These are phyloP conservation scores for Candida nitratophila DNA, from an alignment of 805 yeast species.

Conservation along the genomic window DNA sequence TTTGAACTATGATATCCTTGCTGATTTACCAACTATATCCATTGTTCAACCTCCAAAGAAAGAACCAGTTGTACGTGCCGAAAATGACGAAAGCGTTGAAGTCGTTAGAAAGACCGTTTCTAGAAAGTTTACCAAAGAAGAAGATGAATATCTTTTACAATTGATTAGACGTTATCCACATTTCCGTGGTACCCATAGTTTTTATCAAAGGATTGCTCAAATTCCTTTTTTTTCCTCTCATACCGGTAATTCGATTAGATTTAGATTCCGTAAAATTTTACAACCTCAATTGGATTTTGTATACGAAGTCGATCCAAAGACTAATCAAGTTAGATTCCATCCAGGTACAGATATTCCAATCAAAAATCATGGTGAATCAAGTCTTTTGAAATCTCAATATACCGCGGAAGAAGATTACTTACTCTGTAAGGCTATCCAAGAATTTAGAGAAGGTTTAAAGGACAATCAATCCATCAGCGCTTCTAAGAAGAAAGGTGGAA, in stretches of 20 bases:
- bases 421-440: constrained; percentile 34
- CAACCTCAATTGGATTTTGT: constrained; percentile 36
- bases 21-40: background rate
- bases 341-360: constrained; percentile 32
- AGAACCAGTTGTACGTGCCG: background rate
- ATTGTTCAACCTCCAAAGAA: background rate
- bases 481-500: constrained; percentile 10
- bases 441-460: constrained; percentile 9
- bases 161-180: constrained; percentile 62
- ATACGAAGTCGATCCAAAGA: constrained; percentile 37
- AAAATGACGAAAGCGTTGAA: background rate
- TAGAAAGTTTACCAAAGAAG: constrained; percentile 50
- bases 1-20: background rate
- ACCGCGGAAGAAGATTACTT: constrained; percentile 65
- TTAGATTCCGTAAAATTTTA: constrained; percentile 43
- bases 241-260: constrained; percentile 72
- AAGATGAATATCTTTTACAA: constrained; percentile 62
- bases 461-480: background rate
- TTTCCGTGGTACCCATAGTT: constrained; percentile 59
- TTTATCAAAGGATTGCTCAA: constrained; percentile 55
- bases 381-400: constrained; percentile 51
- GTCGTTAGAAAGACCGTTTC: constrained; percentile 9
- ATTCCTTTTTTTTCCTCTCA: constrained; percentile 46
- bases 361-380: constrained; percentile 36
- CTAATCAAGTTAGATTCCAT: constrained; percentile 37